Percentiles rank a stretch among this genome's conserved stretches.
Evolutionary conservation across 1,139 yeast genomes (phyloP).

Genomic region (Yamadazyma friedrichii): DNA sequence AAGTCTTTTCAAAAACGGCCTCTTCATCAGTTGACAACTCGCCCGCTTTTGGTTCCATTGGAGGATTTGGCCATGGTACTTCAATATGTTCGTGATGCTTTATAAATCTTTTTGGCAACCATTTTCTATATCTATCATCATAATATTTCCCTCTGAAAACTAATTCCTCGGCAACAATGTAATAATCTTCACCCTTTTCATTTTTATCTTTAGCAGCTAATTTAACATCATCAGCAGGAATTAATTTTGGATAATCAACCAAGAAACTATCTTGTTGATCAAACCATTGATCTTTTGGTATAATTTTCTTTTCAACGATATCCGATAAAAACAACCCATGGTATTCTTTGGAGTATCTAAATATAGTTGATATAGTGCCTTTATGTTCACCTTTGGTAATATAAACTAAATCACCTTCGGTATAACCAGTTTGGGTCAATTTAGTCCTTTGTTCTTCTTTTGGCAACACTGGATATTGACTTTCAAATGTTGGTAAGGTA

Average conservation of each 20-base stretch:
- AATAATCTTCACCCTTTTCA: conserved; percentile 54
- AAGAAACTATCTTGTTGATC: conserved; percentile 74
- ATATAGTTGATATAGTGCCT: conserved; percentile 65
- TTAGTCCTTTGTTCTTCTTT: conserved; percentile 26
- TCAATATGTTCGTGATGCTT: conserved; percentile 63
- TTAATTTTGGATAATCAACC: conserved; percentile 60
- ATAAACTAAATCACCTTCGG: conserved; percentile 44
- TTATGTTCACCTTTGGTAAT: conserved; percentile 66
- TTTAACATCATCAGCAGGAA: conserved; percentile 45
- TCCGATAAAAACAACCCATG: conserved; percentile 37
- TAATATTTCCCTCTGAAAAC: conserved; percentile 65
- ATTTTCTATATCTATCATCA: conserved; percentile 70
- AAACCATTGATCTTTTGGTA: conserved; percentile 72
- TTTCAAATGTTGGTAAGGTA: conserved; percentile 39
- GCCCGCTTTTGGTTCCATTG: conserved; percentile 56
- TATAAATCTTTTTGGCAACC: conserved; percentile 78
- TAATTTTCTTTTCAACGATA: conserved; percentile 33
- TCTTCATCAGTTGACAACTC: conserved; percentile 56
- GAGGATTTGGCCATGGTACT: conserved; percentile 92
- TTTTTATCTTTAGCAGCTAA: conserved; percentile 78
- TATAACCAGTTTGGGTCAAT: conserved; percentile 34
- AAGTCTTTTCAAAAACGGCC: conserved; percentile 69
- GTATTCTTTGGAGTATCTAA: conserved; percentile 28
- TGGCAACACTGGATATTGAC: conserved; percentile 23
- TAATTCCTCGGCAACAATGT: conserved; percentile 76